These are phyloP conservation scores for Hyaloscypha finlandica DNA, from an alignment of 495 filamentous ascomycete species.

Conservation along the genomic window DNA sequence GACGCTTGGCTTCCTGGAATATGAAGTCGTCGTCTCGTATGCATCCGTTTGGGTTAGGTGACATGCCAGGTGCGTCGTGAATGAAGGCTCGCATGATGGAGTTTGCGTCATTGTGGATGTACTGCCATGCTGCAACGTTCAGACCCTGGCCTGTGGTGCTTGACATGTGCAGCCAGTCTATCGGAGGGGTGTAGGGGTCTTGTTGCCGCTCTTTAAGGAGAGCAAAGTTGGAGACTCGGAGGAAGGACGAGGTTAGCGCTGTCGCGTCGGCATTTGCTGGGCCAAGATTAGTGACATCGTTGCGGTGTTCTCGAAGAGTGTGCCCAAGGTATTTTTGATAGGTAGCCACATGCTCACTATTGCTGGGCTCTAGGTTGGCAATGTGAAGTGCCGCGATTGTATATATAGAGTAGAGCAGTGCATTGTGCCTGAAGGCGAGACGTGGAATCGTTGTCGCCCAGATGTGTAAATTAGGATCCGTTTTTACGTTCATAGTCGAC, in stretches of 20 bases:
- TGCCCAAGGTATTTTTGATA: constrained; percentile 38
- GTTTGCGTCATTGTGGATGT: constrained; percentile 23
- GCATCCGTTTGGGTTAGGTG: not conserved
- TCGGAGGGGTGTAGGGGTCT: constrained; percentile 40
- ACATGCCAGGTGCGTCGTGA: constrained; percentile 18
- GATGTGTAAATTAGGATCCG: constrained; percentile 11
- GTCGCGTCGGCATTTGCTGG: constrained; percentile 39
- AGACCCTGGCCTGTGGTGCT: constrained; percentile 30
- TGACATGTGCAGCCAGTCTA: constrained; percentile 39
- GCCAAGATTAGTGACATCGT: constrained; percentile 36
- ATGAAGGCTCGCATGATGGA: constrained; percentile 24
- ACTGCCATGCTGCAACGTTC: constrained; percentile 26
- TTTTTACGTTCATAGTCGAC: constrained; percentile 23
- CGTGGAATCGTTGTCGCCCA: constrained; percentile 33
- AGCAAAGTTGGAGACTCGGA: constrained; percentile 36
- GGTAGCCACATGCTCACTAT: constrained; percentile 29
- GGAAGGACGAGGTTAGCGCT: constrained; percentile 36
- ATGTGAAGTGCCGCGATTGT: constrained; percentile 39
- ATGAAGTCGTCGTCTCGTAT: constrained; percentile 26
- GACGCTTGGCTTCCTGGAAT: constrained; percentile 27
- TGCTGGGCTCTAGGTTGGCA: constrained; percentile 22
- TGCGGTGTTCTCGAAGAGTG: constrained; percentile 40
- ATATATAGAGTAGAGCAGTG: constrained; percentile 40
- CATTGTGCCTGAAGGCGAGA: constrained; percentile 38
- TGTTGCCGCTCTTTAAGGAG: constrained; percentile 35